Evolutionary conservation across 352 stramenopile genomes (phyloP).

Genomic region (Globisporangium emineosum): DNA sequence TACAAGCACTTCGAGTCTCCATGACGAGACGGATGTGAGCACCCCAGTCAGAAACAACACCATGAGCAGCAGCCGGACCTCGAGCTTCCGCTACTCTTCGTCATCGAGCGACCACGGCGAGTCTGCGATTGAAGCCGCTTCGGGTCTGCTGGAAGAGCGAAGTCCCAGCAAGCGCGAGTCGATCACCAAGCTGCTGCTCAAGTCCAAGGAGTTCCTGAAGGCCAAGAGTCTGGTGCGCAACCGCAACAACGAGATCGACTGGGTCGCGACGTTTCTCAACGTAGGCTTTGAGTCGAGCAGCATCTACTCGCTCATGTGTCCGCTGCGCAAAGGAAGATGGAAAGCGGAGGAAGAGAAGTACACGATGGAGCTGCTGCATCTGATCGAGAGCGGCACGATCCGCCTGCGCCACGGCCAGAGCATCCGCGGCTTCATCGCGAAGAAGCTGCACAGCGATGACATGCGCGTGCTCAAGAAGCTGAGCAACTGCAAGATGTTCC

Average conservation of each 20-base stretch:
- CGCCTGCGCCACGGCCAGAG: slow-evolving; percentile 59
- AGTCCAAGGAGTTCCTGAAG: slow-evolving; percentile 65
- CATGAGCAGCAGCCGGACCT: not conserved
- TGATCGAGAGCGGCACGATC: slow-evolving; percentile 65
- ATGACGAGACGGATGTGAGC: not conserved
- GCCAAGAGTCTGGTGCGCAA: slow-evolving; percentile 63
- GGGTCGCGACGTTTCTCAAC: slow-evolving; percentile 70
- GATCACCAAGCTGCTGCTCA: slow-evolving; percentile 51
- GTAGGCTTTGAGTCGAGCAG: slow-evolving; percentile 67
- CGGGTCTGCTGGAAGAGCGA: slow-evolving; percentile 16
- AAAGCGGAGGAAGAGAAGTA: slow-evolving; percentile 75
- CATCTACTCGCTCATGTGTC: slow-evolving; percentile 78
- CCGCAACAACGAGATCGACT: slow-evolving; percentile 76
- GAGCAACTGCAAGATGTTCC: slow-evolving; percentile 79
- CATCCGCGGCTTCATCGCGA: slow-evolving; percentile 66
- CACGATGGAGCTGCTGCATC: slow-evolving; percentile 57
- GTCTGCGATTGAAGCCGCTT: slow-evolving; percentile 17
- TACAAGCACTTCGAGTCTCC: not conserved
- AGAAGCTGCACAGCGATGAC: slow-evolving; percentile 78
- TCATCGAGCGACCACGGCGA: slow-evolving; percentile 10
- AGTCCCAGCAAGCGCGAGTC: slow-evolving; percentile 35
- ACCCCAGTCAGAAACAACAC: not conserved
- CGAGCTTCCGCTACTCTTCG: not conserved
- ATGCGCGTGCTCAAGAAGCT: slow-evolving; percentile 86
- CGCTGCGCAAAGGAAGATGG: slow-evolving; percentile 68